Evolutionary conservation across 179 eudicot species (phyloP).

Genomic region (Nepenthes alata): DNA sequence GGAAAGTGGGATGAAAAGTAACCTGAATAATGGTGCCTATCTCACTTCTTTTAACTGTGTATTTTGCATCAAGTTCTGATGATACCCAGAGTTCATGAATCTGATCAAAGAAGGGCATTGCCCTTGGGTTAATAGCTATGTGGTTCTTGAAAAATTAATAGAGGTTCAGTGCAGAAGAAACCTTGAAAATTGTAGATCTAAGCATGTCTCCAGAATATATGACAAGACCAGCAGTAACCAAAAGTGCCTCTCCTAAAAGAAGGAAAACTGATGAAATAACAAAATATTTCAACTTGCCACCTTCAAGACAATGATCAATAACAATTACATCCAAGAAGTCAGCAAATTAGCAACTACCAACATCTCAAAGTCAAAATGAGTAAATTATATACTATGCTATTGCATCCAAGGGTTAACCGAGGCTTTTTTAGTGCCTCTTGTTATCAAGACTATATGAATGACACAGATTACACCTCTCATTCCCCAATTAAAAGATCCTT

Average conservation of each 20-base stretch:
- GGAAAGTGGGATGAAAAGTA: conserved; percentile 1
- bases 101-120: conserved; percentile 22
- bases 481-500: neutral
- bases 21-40: conserved; percentile 85
- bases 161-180: conserved; percentile 19
- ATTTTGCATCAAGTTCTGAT: conserved; percentile 17
- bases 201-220: conserved; percentile 81
- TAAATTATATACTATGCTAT: too few species aligned
- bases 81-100: conserved; percentile 19
- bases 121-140: conserved; percentile 4
- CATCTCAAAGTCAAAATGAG: too few species aligned
- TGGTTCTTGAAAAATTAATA: conserved; percentile 1
- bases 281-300: too few species aligned
- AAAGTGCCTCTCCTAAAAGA: conserved; percentile 78
- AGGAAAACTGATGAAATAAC: neutral
- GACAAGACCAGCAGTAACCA: conserved; percentile 72
- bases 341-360: too few species aligned
- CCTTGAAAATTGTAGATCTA: conserved; percentile 54
- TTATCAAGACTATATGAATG: too few species aligned
- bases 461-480: too few species aligned
- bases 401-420: too few species aligned
- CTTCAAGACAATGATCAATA: too few species aligned
- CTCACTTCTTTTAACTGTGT: conserved; percentile 55
- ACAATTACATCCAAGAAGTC: too few species aligned
- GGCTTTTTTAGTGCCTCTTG: too few species aligned